Percentiles rank a stretch among this genome's conserved stretches.
Conservation (phyloP, 805 yeast species). For the Myxozyma kluyveri region DNA sequence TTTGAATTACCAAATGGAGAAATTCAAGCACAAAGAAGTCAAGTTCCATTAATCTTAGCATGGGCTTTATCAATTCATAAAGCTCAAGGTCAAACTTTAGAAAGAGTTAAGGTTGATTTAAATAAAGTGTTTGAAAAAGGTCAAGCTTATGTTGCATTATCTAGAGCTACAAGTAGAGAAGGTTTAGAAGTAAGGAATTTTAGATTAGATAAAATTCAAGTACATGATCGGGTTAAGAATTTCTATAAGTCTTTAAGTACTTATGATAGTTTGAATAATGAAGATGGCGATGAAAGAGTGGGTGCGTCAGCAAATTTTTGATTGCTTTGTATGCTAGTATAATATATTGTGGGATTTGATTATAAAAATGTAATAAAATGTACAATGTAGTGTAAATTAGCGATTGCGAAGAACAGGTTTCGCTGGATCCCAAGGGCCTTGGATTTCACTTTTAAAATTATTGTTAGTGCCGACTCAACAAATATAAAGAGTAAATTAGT, state of each 20-base stretch:
- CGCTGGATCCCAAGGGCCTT: slow-evolving; percentile 94
- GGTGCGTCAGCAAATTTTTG: too few species aligned
- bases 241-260: slow-evolving; percentile 50
- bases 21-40: slow-evolving; percentile 68
- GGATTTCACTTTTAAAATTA: slow-evolving; percentile 53
- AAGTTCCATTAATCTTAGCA: slow-evolving; percentile 85
- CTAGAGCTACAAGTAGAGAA: slow-evolving; percentile 79
- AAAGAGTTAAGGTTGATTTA: slow-evolving; percentile 73
- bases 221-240: slow-evolving; percentile 65
- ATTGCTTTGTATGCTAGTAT: background rate
- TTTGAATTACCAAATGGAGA: slow-evolving; percentile 70
- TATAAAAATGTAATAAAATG: too few species aligned
- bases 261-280: background rate
- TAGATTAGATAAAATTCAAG: slow-evolving; percentile 57
- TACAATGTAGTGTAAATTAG: background rate
- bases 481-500: background rate
- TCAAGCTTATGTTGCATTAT: slow-evolving; percentile 92
- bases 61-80: slow-evolving; percentile 97
- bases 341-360: background rate
- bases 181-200: slow-evolving; percentile 83
- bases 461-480: background rate
- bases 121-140: slow-evolving; percentile 80
- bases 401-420: slow-evolving; percentile 52
- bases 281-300: slow-evolving; percentile 2
- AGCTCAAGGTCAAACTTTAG: slow-evolving; percentile 89